These are phyloP conservation scores for Sphagnum fallax DNA, from an alignment of 228 moss, liverwort and hornwort species.

Conservation along the genomic window DNA sequence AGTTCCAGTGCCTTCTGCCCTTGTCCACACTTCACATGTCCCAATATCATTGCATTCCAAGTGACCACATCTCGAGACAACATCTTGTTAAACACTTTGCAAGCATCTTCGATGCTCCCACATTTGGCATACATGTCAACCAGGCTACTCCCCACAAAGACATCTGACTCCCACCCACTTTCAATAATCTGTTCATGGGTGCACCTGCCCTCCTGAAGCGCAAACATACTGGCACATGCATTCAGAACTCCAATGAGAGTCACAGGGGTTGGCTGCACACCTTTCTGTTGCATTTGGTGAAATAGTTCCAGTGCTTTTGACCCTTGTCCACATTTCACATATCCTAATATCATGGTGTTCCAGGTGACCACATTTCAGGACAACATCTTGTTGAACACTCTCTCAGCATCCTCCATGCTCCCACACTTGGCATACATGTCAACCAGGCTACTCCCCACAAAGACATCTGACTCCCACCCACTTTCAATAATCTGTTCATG, in stretches of 20 bases:
- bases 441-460: constrained; percentile 24
- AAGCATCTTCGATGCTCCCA: constrained; percentile 29
- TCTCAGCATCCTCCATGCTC: constrained; percentile 15
- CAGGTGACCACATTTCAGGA: constrained; percentile 33
- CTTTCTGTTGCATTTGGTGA: constrained; percentile 22
- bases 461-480: background rate
- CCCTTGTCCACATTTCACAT: constrained; percentile 14
- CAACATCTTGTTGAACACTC: constrained; percentile 27
- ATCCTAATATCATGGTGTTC: constrained; percentile 36
- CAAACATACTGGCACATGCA: constrained; percentile 20
- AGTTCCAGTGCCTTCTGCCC: background rate
- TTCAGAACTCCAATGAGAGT: constrained; percentile 28
- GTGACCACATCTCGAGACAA: constrained; percentile 25
- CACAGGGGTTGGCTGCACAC: constrained; percentile 27
- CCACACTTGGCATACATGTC: constrained; percentile 23
- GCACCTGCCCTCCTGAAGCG: constrained; percentile 23
- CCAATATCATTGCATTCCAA: constrained; percentile 41
- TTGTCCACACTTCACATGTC: constrained; percentile 2
- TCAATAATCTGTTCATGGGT: constrained; percentile 20
- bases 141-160: constrained; percentile 24
- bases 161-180: constrained; percentile 23
- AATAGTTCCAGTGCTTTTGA: constrained; percentile 21
- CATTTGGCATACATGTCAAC: constrained; percentile 36
- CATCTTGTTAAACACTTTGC: constrained; percentile 23
- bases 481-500: background rate